These are phyloP conservation scores for Ramularia collo-cygni DNA, from an alignment of 2,329 filamentous ascomycete species.

Conservation along the genomic window DNA sequence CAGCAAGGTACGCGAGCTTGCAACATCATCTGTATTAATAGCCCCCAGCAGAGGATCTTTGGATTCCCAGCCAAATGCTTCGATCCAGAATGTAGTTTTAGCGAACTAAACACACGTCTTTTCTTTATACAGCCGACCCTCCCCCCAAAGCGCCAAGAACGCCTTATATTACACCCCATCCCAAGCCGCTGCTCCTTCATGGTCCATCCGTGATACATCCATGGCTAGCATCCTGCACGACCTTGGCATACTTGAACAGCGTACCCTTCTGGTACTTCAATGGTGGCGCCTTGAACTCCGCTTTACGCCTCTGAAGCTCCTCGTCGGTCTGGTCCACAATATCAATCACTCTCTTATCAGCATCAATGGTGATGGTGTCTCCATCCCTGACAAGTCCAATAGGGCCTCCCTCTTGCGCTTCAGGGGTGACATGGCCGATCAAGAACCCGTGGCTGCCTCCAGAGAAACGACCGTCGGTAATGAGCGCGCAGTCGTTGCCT, in stretches of 20 bases:
- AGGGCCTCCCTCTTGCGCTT: slow-evolving; percentile 78
- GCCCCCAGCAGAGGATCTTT: too few relatives aligned
- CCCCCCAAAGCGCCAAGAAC: too few relatives aligned
- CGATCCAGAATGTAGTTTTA: too few relatives aligned
- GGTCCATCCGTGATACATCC: slow-evolving; percentile 51
- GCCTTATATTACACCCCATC: too few relatives aligned
- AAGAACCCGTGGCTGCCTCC: slow-evolving; percentile 81
- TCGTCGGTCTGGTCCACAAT: slow-evolving; percentile 56
- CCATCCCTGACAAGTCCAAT: slow-evolving; percentile 78
- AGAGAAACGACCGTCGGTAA: slow-evolving; percentile 70
- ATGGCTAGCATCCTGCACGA: slow-evolving; percentile 51
- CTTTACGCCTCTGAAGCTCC: slow-evolving; percentile 49
- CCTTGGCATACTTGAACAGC: slow-evolving; percentile 52
- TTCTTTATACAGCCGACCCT: too few relatives aligned
- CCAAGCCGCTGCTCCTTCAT: background rate
- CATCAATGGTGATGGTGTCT: slow-evolving; percentile 74
- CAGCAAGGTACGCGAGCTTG: too few relatives aligned
- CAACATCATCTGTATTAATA: too few relatives aligned
- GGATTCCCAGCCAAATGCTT: too few relatives aligned
- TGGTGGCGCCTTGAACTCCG: slow-evolving; percentile 47
- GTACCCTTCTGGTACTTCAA: slow-evolving; percentile 54
- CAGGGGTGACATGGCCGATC: slow-evolving; percentile 81
- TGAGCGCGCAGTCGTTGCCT: slow-evolving; percentile 65
- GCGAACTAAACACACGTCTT: too few relatives aligned
- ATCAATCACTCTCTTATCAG: slow-evolving; percentile 62